A percentile compares a stretch with the other conserved stretches of the same genome.
phyloP scores from a whole-genome alignment of 176 grass and related monocot genomes.

The Carex littledalei region DNA sequence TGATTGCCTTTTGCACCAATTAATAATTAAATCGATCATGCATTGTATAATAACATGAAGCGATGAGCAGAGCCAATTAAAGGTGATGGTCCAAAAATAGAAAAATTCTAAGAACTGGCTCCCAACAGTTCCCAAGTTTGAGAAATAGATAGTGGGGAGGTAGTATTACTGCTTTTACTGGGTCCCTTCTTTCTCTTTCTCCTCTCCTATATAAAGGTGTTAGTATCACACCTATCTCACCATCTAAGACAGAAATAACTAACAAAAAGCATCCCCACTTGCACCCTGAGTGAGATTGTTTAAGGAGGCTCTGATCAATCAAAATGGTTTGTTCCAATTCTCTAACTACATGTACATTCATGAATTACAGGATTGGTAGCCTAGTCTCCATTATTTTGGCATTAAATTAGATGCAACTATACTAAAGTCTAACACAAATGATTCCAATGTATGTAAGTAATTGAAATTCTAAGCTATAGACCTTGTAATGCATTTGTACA shows the following conservation, averaged over 20 bases:
- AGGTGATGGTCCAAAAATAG: not conserved
- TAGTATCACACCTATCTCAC: not conserved
- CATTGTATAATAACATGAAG: not conserved
- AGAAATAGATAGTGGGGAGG: no score
- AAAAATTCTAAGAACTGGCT: not conserved
- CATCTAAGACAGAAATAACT: constrained; percentile 1
- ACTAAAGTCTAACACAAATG: not conserved
- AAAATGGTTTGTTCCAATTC: constrained; percentile 1
- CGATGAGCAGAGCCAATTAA: not conserved
- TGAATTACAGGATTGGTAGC: not conserved
- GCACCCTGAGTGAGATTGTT: not conserved
- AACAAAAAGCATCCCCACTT: not conserved
- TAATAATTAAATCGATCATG: not conserved
- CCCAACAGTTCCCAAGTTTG: no score
- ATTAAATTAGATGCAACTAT: not conserved
- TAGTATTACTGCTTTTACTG: no score
- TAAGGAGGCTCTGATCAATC: not conserved
- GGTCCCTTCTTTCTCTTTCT: not conserved
- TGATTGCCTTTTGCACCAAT: not conserved
- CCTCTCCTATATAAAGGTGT: constrained; percentile 19
- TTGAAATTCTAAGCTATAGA: not conserved
- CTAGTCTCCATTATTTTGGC: not conserved
- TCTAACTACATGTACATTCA: not conserved
- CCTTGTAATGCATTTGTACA: not conserved
- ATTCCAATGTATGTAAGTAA: not conserved